Evolutionary conservation across 495 filamentous ascomycete species (phyloP).

Genomic region (Penicillium flavigenum): DNA sequence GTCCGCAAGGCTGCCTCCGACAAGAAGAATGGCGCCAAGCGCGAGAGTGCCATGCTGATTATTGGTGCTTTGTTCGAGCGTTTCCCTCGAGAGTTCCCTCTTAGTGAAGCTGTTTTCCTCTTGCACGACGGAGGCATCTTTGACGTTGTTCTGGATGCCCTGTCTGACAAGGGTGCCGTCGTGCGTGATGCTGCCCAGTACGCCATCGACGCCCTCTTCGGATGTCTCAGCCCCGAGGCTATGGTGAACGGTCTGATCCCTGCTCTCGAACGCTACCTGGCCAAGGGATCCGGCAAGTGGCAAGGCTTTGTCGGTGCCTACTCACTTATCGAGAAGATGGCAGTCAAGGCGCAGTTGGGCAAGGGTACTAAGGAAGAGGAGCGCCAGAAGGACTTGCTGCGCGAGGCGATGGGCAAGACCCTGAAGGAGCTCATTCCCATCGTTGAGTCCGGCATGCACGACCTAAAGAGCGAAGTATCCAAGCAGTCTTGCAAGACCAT

Average conservation of each 20-base stretch:
- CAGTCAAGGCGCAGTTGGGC: constrained; percentile 85
- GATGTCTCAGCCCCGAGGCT: constrained; percentile 73
- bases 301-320: constrained; percentile 88
- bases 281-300: constrained; percentile 85
- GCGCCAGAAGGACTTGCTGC: constrained; percentile 77
- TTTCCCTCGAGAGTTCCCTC: constrained; percentile 71
- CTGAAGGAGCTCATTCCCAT: constrained; percentile 88
- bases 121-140: constrained; percentile 75
- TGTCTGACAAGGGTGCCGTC: constrained; percentile 86
- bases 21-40: constrained; percentile 84
- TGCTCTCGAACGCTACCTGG: constrained; percentile 67
- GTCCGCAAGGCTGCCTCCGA: constrained; percentile 85
- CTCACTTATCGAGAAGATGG: constrained; percentile 81
- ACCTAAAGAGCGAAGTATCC: constrained; percentile 85
- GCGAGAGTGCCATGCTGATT: constrained; percentile 94
- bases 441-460: constrained; percentile 92
- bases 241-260: constrained; percentile 78
- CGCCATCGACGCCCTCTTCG: constrained; percentile 86
- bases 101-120: constrained; percentile 79
- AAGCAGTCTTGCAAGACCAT: constrained; percentile 90
- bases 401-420: constrained; percentile 88
- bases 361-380: constrained; percentile 77
- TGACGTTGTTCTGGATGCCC: constrained; percentile 70
- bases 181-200: constrained; percentile 92
- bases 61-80: constrained; percentile 90